Conservation (phyloP, 441 rosid species). For the Arabidopsis hybrid region DNA sequence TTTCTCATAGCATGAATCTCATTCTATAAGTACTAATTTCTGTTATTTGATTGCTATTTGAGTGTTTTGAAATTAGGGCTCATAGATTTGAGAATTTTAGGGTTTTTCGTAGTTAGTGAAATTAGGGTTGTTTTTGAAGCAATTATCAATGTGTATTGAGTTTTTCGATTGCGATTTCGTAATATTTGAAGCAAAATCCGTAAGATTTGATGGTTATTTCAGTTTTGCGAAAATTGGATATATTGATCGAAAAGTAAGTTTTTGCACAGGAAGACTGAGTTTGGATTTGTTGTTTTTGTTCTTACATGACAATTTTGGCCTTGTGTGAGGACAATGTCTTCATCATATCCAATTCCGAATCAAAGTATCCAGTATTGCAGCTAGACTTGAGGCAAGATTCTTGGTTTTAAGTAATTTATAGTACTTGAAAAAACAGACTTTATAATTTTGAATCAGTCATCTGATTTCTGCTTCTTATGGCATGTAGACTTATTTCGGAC, state of each 20-base stretch:
- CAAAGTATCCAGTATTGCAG: constrained; percentile 86
- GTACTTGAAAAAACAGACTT: neutral
- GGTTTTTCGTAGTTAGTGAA: too few relatives aligned
- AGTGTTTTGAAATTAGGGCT: too few relatives aligned
- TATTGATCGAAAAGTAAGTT: constrained; percentile 80
- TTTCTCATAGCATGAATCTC: too few relatives aligned
- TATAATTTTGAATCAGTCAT: neutral
- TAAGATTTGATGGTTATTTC: too few relatives aligned
- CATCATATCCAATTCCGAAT: constrained; percentile 88
- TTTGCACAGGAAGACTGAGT: neutral
- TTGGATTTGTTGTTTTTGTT: constrained; percentile 10
- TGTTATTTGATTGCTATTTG: too few relatives aligned
- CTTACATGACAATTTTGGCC: constrained; percentile 33
- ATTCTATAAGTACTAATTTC: too few relatives aligned
- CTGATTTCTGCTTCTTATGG: constrained; percentile 27
- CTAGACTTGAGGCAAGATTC: constrained; percentile 75
- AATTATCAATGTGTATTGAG: too few relatives aligned
- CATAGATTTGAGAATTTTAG: too few relatives aligned
- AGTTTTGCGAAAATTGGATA: too few relatives aligned
- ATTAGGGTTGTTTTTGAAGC: too few relatives aligned
- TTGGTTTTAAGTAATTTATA: constrained; percentile 7
- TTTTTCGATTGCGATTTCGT: too few relatives aligned
- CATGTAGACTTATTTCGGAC: constrained; percentile 85
- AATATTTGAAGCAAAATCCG: too few relatives aligned
- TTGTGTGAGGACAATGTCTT: constrained; percentile 82